Base-by-base conservation (phyloP, 306 rosid species). In the Dryas drummondii region DNA sequence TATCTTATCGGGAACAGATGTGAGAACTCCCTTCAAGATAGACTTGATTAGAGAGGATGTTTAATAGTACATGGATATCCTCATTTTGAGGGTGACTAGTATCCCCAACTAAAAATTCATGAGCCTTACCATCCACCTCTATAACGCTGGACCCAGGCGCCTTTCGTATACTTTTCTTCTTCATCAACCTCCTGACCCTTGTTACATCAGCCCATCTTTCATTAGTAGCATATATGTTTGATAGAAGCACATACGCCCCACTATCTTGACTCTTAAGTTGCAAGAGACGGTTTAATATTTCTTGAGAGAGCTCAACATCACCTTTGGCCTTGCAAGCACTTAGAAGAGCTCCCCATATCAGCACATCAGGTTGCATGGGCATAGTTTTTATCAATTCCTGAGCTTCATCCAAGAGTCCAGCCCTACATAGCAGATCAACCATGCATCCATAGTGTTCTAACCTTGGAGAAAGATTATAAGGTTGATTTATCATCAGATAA, bases 381-480 rank as follows among this genome's bases (percentile, higher is more conserved):
- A 93, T 90, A 65, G 82, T 79, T 72, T 77, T 86, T 84, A 89
- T 81, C 83, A 93, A 76, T 78, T 78, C 85, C 61, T 74, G 78
- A 53, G 98, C 97, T 84, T 90, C 94, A 75, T 52, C 82, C 67
- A 88, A 67, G 27, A 87, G 82, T 82, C 91, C 97, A 48, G 90
- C 94, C 79, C 85, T 78, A 77, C 97, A 90, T 8, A 93, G 84
- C 78, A 93, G 79, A 76, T 87, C 97, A 76, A 86, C 92, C 93
- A 93, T 83, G 77, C 97, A 89, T 47, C 96, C 94, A 66, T 88
- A 88, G 81, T 90, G 93, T 74, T 93, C 97, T 79, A 90, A 86
- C 76, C 75, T 59, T 15, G 91, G 87, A 54, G 87, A 81, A 68
- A 93, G 73, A 71, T 84, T 87, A 71, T 83, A 77, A 9, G 19